These are phyloP conservation scores for Neoboletus subvelutipes DNA, from an alignment of 768 basidiomycete genomes.

Conservation along the genomic window DNA sequence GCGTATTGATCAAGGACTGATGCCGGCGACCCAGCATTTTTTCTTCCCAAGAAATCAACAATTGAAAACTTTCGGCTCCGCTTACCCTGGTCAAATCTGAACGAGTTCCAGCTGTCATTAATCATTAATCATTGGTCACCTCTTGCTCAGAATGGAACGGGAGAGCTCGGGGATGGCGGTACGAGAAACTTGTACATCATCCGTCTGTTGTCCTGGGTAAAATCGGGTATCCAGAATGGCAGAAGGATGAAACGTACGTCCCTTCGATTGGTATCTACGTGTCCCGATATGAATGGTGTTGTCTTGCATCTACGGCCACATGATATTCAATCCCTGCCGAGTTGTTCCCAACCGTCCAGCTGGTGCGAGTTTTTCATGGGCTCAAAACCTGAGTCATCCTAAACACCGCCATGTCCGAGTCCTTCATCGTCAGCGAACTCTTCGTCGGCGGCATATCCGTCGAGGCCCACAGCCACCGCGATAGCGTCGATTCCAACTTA, in stretches of 20 bases:
- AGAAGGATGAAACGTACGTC: background rate
- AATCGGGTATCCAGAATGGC: background rate
- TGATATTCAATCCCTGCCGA: too few relatives aligned
- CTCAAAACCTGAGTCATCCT: background rate
- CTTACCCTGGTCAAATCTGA: background rate
- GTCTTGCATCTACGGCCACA: too few relatives aligned
- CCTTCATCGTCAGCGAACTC: constrained; percentile 8
- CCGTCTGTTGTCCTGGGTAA: too few relatives aligned
- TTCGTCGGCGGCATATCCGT: constrained; percentile 29
- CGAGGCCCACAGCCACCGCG: constrained; percentile 26
- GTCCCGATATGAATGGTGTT: too few relatives aligned
- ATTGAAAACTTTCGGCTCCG: background rate
- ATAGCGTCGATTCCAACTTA: constrained; percentile 11
- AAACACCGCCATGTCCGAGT: constrained; percentile 20
- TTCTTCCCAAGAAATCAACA: background rate
- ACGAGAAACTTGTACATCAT: background rate
- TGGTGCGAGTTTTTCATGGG: background rate
- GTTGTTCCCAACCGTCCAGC: background rate
- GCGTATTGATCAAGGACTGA: too few relatives aligned
- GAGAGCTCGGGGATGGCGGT: background rate
- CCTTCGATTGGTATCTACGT: too few relatives aligned
- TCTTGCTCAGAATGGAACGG: too few relatives aligned
- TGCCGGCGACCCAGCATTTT: too few relatives aligned
- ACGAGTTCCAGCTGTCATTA: background rate
- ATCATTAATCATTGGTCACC: too few relatives aligned